These are phyloP conservation scores for Tympanopsis confertula DNA, from an alignment of 2,329 filamentous ascomycete species.

Conservation along the genomic window DNA sequence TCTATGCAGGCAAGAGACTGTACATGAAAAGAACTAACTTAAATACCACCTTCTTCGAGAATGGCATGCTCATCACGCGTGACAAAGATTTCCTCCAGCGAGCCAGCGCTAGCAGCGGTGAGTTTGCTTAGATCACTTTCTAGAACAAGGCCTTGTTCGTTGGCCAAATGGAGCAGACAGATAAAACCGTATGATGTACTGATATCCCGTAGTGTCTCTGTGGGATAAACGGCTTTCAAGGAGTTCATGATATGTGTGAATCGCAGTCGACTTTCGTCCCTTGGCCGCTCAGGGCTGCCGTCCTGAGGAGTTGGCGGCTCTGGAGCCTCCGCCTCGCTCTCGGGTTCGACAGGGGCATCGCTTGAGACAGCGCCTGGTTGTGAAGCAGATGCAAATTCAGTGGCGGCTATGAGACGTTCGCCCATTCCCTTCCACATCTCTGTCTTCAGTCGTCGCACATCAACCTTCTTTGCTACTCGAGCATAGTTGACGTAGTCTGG, in stretches of 20 bases:
- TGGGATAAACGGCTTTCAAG: background rate
- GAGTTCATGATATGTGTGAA: constrained; percentile 1
- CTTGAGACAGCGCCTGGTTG: constrained; percentile 13
- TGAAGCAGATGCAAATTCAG: constrained; percentile 16
- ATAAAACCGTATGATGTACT: constrained; percentile 66
- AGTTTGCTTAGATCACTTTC: too few relatives aligned
- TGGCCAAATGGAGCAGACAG: constrained; percentile 62
- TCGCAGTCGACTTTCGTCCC: too few relatives aligned
- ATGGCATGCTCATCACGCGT: background rate
- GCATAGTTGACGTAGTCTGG: constrained; percentile 59
- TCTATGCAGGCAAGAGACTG: too few relatives aligned
- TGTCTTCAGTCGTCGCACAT: constrained; percentile 50
- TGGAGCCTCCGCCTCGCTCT: constrained; percentile 6
- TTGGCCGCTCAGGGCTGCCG: too few relatives aligned
- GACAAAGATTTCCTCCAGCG: background rate
- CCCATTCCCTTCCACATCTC: constrained; percentile 56
- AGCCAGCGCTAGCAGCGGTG: background rate
- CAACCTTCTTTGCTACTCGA: constrained; percentile 54
- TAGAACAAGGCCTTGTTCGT: constrained; percentile 61
- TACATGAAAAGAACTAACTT: too few relatives aligned
- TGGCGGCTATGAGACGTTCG: constrained; percentile 22
- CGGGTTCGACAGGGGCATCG: constrained; percentile 13
- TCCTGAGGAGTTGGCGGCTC: constrained; percentile 13
- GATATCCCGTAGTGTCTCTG: background rate
- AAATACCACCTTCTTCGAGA: background rate